Percentiles rank a stretch among this genome's conserved stretches.
Evolutionary conservation across 495 filamentous ascomycete genomes (phyloP).

Genomic region (Ascodesmis nigricans): DNA sequence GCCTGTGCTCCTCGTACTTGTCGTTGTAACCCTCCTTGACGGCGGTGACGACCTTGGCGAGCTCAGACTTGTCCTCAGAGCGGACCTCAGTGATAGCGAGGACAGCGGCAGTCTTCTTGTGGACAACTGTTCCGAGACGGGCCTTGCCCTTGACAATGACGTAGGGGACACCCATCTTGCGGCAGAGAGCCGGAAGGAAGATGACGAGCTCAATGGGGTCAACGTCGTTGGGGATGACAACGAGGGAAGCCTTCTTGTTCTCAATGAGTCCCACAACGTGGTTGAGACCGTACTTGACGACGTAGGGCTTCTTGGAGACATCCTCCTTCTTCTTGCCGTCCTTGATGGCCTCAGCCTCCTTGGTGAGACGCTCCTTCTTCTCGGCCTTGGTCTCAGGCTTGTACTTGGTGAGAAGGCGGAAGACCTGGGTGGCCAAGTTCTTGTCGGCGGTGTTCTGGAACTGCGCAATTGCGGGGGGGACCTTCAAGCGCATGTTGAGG

Average conservation of each 20-base stretch:
- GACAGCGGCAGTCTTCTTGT: slow-evolving; percentile 99
- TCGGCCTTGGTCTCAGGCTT: slow-evolving; percentile 94
- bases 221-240: slow-evolving; percentile 97
- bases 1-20: slow-evolving; percentile 79
- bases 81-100: slow-evolving; percentile 91
- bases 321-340: slow-evolving; percentile 99
- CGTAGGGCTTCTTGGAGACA: slow-evolving; percentile 97
- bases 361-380: slow-evolving; percentile 98
- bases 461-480: slow-evolving; percentile 90
- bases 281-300: slow-evolving; percentile 98
- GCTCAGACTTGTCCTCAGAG: slow-evolving; percentile 90
- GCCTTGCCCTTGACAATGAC: slow-evolving; percentile 99
- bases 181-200: slow-evolving; percentile 96
- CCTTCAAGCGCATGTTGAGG: slow-evolving; percentile 94
- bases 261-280: slow-evolving; percentile 98
- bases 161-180: slow-evolving; percentile 99
- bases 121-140: slow-evolving; percentile 90
- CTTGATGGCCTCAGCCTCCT: slow-evolving; percentile 89
- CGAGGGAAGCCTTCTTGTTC: slow-evolving; percentile 98
- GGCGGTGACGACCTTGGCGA: slow-evolving; percentile 83
- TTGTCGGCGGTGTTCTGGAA: slow-evolving; percentile 95
- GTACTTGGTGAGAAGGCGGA: slow-evolving; percentile 99
- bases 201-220: slow-evolving; percentile 99
- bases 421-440: slow-evolving; percentile 86
- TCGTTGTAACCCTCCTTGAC: slow-evolving; percentile 97